Percentiles rank a stretch among this genome's conserved stretches.
These are phyloP conservation scores for Coffea humblotiana DNA, from an alignment of 305 asterid species.

Conservation along the genomic window DNA sequence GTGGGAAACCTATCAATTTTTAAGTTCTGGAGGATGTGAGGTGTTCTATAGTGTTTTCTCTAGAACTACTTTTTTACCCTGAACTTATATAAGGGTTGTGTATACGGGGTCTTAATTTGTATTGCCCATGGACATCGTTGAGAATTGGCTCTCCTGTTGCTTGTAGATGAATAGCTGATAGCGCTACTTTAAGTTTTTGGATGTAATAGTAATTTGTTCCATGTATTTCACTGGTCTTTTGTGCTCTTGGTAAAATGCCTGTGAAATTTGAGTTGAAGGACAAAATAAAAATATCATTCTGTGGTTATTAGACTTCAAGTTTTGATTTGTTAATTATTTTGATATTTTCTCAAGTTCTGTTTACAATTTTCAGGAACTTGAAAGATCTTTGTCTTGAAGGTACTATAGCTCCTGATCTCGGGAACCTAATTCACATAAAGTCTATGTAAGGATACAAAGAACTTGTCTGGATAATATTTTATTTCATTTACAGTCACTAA, in stretches of 20 bases:
- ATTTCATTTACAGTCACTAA: not conserved
- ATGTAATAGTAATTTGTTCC: not conserved
- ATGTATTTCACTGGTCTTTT: not conserved
- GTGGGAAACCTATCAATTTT: not conserved
- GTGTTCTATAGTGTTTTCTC: not conserved
- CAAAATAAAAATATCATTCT: not conserved
- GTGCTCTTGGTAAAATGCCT: not conserved
- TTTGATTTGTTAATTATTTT: not conserved
- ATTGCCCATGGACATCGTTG: too few relatives aligned
- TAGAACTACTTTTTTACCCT: not conserved
- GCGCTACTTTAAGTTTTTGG: not conserved
- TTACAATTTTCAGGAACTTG: slow-evolving; percentile 55
- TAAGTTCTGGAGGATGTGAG: not conserved
- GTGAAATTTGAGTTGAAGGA: not conserved
- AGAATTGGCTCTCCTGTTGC: not conserved
- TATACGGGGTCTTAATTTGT: not conserved
- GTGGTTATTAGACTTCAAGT: not conserved
- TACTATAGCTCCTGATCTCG: slow-evolving; percentile 68
- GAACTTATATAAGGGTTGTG: not conserved
- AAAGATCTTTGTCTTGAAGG: slow-evolving; percentile 73
- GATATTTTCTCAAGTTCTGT: not conserved
- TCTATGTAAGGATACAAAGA: slow-evolving; percentile 51
- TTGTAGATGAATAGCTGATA: not conserved
- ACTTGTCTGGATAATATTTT: not conserved
- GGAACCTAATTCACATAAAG: slow-evolving; percentile 56